Evolutionary conservation across 2,329 filamentous ascomycete genomes (phyloP).

Genomic region (Sclerotinia subarctica): DNA sequence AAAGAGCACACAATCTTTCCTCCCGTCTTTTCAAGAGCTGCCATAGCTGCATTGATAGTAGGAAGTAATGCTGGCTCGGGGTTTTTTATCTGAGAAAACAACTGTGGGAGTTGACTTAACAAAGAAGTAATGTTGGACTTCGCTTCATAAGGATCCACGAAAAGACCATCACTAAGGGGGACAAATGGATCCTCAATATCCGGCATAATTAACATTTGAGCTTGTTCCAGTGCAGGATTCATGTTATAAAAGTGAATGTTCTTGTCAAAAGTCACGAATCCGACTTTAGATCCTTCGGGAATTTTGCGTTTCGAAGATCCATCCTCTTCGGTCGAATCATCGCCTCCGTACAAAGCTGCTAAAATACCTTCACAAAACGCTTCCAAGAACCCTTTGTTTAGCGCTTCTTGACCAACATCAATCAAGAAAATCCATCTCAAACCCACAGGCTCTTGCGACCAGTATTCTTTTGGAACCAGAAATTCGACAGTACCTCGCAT

Average conservation of each 20-base stretch:
- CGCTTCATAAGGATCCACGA: slow-evolving; percentile 90
- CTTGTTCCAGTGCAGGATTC: slow-evolving; percentile 72
- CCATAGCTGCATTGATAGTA: slow-evolving; percentile 75
- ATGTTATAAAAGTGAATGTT: slow-evolving; percentile 98
- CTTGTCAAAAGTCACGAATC: slow-evolving; percentile 93
- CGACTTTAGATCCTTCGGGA: slow-evolving; percentile 79
- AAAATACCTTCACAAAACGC: slow-evolving; percentile 88
- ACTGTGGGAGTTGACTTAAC: slow-evolving; percentile 74
- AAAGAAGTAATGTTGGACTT: slow-evolving; percentile 84
- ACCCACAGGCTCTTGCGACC: slow-evolving; percentile 89
- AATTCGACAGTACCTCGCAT: slow-evolving; percentile 93
- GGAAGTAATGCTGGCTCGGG: slow-evolving; percentile 87
- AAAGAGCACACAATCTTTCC: slow-evolving; percentile 90
- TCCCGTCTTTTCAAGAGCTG: slow-evolving; percentile 81
- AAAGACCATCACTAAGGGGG: slow-evolving; percentile 84
- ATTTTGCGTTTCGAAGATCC: slow-evolving; percentile 55
- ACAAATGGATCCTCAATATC: slow-evolving; percentile 97
- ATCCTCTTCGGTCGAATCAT: slow-evolving; percentile 47
- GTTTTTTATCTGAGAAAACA: slow-evolving; percentile 86
- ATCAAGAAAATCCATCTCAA: slow-evolving; percentile 87
- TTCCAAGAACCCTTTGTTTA: slow-evolving; percentile 86
- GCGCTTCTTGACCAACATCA: slow-evolving; percentile 87
- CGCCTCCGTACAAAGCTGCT: slow-evolving; percentile 75
- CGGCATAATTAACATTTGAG: slow-evolving; percentile 98
- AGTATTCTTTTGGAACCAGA: slow-evolving; percentile 96